Percentiles rank a stretch among this genome's conserved stretches.
phyloP scores from a whole-genome alignment of 2,329 filamentous ascomycete species.

The Nothopassalora personata region DNA sequence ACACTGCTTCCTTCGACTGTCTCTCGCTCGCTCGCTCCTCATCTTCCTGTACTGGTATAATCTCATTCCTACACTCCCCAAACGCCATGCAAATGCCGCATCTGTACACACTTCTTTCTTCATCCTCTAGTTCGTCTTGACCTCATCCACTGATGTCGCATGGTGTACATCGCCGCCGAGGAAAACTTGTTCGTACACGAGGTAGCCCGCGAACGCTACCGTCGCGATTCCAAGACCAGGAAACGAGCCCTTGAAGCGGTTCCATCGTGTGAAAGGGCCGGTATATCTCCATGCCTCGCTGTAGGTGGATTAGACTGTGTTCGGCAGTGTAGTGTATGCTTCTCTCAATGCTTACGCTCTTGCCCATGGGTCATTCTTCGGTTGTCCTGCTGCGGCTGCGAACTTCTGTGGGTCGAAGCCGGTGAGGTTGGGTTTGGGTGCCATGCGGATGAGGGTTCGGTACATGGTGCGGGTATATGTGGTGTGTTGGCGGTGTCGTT shows the following conservation, averaged over 20 bases:
- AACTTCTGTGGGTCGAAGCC: slow-evolving; percentile 86
- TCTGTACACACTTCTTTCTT: background rate
- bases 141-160: background rate
- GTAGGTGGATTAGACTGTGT: slow-evolving; percentile 13
- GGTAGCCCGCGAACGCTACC: slow-evolving; percentile 85
- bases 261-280: slow-evolving; percentile 79
- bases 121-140: background rate
- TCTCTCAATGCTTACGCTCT: slow-evolving; percentile 48
- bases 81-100: slow-evolving; percentile 1
- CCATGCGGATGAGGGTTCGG: slow-evolving; percentile 40
- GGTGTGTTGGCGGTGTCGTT: background rate
- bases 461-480: background rate
- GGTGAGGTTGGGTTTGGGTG: slow-evolving; percentile 65
- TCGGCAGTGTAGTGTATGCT: too few relatives aligned
- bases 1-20: background rate
- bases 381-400: slow-evolving; percentile 62
- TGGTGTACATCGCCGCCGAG: slow-evolving; percentile 47
- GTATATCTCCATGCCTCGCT: slow-evolving; percentile 96
- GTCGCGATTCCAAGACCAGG: slow-evolving; percentile 89
- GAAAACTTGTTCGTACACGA: slow-evolving; percentile 84
- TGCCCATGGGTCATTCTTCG: slow-evolving; percentile 58
- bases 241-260: slow-evolving; percentile 81
- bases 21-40: background rate
- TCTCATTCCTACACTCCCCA: background rate
- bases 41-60: background rate